A percentile compares a stretch with the other conserved stretches of the same genome.
Evolutionary conservation across 1,284 basidiomycete genomes (phyloP).

Genomic region (Leccinum insigne): DNA sequence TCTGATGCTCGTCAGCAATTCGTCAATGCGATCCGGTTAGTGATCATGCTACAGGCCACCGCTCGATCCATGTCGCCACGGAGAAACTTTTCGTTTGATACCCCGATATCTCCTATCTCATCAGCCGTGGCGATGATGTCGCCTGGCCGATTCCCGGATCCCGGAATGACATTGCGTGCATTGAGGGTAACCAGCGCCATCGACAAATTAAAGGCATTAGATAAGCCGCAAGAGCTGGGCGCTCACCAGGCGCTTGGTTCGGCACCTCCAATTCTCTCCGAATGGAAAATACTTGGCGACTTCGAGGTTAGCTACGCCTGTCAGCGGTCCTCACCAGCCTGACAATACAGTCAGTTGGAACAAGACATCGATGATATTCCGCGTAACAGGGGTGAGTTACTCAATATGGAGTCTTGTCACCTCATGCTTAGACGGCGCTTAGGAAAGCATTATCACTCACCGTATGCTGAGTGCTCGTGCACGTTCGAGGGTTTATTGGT

Average conservation of each 20-base stretch:
- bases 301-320: slow-evolving; percentile 27
- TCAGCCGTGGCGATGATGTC: too few species aligned
- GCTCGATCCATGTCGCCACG: slow-evolving; percentile 33
- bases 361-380: slow-evolving; percentile 71
- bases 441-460: slow-evolving; percentile 62
- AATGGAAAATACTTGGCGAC: slow-evolving; percentile 41
- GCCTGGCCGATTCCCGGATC: too few species aligned
- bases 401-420: slow-evolving; percentile 2
- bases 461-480: slow-evolving; percentile 54
- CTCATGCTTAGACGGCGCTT: slow-evolving; percentile 15
- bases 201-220: slow-evolving; percentile 57
- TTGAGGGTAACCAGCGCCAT: slow-evolving; percentile 37
- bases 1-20: slow-evolving; percentile 39
- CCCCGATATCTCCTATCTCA: slow-evolving; percentile 1
- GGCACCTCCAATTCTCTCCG: slow-evolving; percentile 42
- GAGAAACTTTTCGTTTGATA: slow-evolving; percentile 32
- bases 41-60: slow-evolving; percentile 46
- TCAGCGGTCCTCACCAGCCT: slow-evolving; percentile 5
- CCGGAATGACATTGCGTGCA: too few species aligned
- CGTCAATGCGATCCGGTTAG: slow-evolving; percentile 44
- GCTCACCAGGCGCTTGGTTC: slow-evolving; percentile 37
- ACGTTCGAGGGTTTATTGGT: slow-evolving; percentile 73
- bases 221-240: slow-evolving; percentile 50
- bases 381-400: slow-evolving; percentile 60
- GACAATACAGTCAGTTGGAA: slow-evolving; percentile 59